These are phyloP conservation scores for Breviolum minutum DNA, from an alignment of 73 alveolate species.

Conservation along the genomic window DNA sequence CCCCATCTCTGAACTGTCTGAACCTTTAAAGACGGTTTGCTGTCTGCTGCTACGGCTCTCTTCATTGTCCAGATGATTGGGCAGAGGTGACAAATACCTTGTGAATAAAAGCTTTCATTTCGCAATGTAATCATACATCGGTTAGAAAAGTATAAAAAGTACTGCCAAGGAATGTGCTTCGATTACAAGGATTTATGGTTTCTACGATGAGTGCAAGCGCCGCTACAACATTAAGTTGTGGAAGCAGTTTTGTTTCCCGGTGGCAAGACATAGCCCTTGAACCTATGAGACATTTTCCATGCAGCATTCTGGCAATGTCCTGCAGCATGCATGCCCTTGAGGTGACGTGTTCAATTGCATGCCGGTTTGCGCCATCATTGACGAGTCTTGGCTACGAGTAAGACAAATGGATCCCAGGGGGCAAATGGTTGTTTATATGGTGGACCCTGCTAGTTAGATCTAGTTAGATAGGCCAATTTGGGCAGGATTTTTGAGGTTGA, in stretches of 20 bases:
- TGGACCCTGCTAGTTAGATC: constrained; percentile 98
- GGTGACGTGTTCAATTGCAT: constrained; percentile 99
- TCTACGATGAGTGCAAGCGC: constrained; percentile 99
- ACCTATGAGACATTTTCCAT: neutral
- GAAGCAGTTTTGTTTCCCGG: constrained; percentile 98
- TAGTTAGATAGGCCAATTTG: constrained; percentile 98
- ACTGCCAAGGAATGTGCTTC: constrained; percentile 98
- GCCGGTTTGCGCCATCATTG: constrained; percentile 99
- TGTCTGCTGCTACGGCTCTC: too few relatives aligned
- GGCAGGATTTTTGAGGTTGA: constrained; percentile 97
- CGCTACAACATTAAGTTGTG: constrained; percentile 97
- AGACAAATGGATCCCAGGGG: constrained; percentile 97
- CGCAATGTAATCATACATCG: neutral
- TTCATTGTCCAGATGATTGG: too few relatives aligned
- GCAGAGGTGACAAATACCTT: too few relatives aligned
- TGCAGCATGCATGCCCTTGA: neutral
- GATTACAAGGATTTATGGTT: constrained; percentile 99
- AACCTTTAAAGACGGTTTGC: too few relatives aligned
- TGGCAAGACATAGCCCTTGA: neutral
- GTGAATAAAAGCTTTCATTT: too few relatives aligned
- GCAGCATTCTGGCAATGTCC: too few relatives aligned
- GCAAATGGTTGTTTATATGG: constrained; percentile 97
- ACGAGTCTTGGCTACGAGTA: constrained; percentile 98
- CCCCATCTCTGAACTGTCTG: neutral
- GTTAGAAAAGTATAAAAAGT: neutral